Evolutionary conservation across 345 rosid species (phyloP).

Genomic region (Carallia pectinifolia): DNA sequence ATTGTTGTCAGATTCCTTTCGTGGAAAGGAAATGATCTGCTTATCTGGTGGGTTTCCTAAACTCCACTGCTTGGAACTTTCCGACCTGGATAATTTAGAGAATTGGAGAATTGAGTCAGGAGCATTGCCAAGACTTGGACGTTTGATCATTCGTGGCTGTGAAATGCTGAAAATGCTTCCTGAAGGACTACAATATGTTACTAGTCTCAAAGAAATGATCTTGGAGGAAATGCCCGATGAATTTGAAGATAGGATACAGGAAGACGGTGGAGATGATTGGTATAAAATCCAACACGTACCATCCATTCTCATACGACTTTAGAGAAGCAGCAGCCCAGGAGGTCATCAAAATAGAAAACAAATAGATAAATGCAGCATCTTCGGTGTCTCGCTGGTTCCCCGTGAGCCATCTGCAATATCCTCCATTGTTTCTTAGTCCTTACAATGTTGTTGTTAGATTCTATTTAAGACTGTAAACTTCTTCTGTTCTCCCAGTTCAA

Average conservation of each 20-base stretch:
- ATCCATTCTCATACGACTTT: conserved; percentile 1
- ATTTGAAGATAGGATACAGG: conserved; percentile 6
- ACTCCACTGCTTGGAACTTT: conserved; percentile 5
- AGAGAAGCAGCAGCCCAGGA: neutral
- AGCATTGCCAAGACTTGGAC: conserved; percentile 2
- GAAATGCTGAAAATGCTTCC: conserved; percentile 6
- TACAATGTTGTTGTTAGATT: too few species aligned
- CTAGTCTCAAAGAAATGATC: neutral
- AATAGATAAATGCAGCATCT: too few species aligned
- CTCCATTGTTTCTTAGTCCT: too few species aligned
- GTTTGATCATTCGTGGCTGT: conserved; percentile 1
- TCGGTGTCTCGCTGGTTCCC: too few species aligned
- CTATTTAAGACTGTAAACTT: too few species aligned
- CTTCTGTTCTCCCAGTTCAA: too few species aligned
- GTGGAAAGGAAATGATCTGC: conserved; percentile 8
- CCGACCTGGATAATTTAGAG: neutral
- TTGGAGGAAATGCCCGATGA: neutral
- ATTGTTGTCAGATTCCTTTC: conserved; percentile 7
- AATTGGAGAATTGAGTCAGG: conserved; percentile 3
- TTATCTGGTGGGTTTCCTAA: conserved; percentile 7
- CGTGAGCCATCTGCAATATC: too few species aligned
- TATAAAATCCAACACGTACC: neutral
- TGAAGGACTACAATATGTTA: conserved; percentile 6
- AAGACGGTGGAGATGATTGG: conserved; percentile 4
- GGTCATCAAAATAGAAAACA: too few species aligned